phyloP scores from a whole-genome alignment of 2,329 filamentous ascomycete genomes.

The Botrytis aclada region DNA sequence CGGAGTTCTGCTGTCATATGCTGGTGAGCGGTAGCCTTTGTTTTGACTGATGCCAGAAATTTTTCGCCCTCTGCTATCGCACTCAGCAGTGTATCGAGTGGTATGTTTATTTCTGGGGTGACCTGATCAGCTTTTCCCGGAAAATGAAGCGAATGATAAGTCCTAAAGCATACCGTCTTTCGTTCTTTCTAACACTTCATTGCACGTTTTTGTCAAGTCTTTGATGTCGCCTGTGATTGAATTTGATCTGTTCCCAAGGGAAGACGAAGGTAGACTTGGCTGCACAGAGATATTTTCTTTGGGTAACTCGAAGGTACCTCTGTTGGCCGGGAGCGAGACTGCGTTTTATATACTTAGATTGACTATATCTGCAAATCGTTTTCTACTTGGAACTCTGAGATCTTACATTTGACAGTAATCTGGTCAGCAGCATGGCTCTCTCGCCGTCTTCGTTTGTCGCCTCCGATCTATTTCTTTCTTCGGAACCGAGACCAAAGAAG shows the following conservation, averaged over 20 bases:
- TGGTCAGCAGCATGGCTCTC: background rate
- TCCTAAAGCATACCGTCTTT: background rate
- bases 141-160: background rate
- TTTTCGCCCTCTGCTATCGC: background rate
- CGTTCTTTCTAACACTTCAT: accelerated
- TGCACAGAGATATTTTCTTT: background rate
- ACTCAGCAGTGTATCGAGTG: background rate
- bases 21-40: background rate
- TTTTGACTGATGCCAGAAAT: background rate
- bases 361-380: background rate
- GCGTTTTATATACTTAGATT: background rate
- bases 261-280: background rate
- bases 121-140: background rate
- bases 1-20: background rate
- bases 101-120: background rate
- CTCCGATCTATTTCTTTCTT: background rate
- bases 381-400: background rate
- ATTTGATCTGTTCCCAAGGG: background rate
- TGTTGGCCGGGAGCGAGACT: accelerated
- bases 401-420: background rate
- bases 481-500: no score
- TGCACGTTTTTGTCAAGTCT: background rate
- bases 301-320: accelerated
- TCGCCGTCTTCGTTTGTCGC: background rate
- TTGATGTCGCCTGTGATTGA: background rate